Percentiles rank a stretch among this genome's conserved stretches.
Evolutionary conservation across 1,284 basidiomycete genomes (phyloP).

Genomic region (Malassezia dermatis): DNA sequence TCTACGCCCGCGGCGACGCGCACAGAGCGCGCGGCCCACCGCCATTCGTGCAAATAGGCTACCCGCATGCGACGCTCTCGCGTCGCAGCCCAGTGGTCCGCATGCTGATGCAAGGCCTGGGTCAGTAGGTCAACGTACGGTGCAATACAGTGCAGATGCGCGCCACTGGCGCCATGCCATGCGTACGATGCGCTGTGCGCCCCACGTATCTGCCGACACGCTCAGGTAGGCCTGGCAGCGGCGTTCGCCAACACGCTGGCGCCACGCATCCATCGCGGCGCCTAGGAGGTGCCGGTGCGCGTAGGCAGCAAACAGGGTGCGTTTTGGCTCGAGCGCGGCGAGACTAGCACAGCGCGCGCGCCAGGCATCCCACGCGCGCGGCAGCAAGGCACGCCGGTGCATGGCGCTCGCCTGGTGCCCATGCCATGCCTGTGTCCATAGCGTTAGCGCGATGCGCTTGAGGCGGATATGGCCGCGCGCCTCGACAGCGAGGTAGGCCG

Average conservation of each 20-base stretch:
- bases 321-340: background rate
- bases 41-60: background rate
- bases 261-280: background rate
- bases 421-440: conserved; percentile 6
- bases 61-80: background rate
- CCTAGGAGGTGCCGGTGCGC: background rate
- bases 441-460: background rate
- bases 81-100: background rate
- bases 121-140: background rate
- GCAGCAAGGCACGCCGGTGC: background rate
- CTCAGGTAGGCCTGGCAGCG: background rate
- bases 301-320: background rate
- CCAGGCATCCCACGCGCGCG: background rate
- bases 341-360: background rate
- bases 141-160: background rate
- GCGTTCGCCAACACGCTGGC: conserved; percentile 1
- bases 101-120: background rate
- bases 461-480: background rate
- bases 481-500: background rate
- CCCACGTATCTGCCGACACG: background rate
- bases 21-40: background rate
- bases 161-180: background rate
- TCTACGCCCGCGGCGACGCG: background rate
- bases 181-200: background rate
- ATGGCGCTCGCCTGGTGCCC: background rate